Percentiles rank a stretch among this genome's conserved stretches.
Evolutionary conservation across 2,329 filamentous ascomycete species (phyloP).

Genomic region (Didymella exigua): DNA sequence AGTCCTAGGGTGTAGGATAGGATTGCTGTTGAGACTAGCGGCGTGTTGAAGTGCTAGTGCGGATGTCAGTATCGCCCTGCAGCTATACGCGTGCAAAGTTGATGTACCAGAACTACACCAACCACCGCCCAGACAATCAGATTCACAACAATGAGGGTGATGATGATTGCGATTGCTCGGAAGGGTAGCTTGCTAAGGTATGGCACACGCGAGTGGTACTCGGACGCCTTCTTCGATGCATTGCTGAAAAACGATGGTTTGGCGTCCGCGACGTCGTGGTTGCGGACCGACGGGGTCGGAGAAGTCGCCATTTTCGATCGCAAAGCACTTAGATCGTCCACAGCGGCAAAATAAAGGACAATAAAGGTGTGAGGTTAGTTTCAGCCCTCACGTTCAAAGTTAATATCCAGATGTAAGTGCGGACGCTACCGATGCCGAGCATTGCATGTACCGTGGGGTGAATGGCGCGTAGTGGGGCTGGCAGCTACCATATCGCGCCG

Average conservation of each 20-base stretch:
- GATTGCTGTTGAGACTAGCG: conserved; percentile 77
- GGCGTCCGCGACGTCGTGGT: background rate
- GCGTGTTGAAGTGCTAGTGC: conserved; percentile 49
- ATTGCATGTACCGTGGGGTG: conserved; percentile 21
- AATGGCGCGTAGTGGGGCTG: conserved; percentile 18
- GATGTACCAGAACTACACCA: conserved; percentile 61
- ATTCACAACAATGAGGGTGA: conserved; percentile 60
- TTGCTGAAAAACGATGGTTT: conserved; percentile 28
- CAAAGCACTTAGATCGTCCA: background rate
- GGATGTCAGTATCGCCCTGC: background rate
- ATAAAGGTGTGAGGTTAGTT: background rate
- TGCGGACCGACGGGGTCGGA: background rate
- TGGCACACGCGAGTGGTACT: conserved; percentile 59
- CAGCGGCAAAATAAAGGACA: background rate
- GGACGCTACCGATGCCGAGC: conserved; percentile 9
- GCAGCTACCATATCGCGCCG: conserved; percentile 18
- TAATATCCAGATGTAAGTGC: background rate
- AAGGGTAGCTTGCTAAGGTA: conserved; percentile 63
- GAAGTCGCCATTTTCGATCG: background rate
- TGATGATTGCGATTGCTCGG: conserved; percentile 62
- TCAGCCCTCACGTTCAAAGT: background rate
- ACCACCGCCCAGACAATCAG: conserved; percentile 63
- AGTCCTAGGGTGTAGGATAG: conserved; percentile 88
- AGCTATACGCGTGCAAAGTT: background rate
- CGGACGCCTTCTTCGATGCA: conserved; percentile 47